phyloP scores from a whole-genome alignment of 345 rosid species.

The Brassica carinata region DNA sequence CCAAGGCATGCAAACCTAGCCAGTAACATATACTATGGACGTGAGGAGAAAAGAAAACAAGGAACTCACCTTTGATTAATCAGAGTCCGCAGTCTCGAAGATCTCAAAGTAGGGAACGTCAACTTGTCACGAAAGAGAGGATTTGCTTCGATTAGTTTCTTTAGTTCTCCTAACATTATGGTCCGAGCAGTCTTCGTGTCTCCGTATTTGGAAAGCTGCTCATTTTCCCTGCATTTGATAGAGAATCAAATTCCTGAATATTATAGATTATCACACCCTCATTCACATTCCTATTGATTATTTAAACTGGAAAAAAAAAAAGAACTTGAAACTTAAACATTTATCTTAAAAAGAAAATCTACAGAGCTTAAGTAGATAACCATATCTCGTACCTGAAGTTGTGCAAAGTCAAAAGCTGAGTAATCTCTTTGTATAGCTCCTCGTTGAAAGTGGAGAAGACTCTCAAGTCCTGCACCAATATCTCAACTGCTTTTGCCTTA shows the following conservation, averaged over 20 bases:
- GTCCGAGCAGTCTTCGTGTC: constrained; percentile 75
- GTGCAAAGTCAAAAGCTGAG: constrained; percentile 70
- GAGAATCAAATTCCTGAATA: constrained; percentile 11
- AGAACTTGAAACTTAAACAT: too few relatives aligned
- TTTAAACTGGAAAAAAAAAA: too few relatives aligned
- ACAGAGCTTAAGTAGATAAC: too few relatives aligned
- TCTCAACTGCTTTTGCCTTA: constrained; percentile 78
- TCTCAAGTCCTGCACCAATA: constrained; percentile 76
- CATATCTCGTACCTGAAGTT: constrained; percentile 92
- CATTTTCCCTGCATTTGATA: constrained; percentile 61
- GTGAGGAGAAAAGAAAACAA: too few relatives aligned
- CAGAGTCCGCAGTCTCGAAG: constrained; percentile 73
- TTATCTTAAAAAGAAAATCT: too few relatives aligned
- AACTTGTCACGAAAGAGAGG: constrained; percentile 82
- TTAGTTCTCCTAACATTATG: constrained; percentile 70
- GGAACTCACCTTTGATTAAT: constrained; percentile 93
- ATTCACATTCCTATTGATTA: constrained; percentile 1
- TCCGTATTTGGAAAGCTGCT: constrained; percentile 82
- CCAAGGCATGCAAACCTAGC: background rate
- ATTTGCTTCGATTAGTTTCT: constrained; percentile 78
- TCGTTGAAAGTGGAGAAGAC: constrained; percentile 73
- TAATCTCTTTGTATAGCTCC: constrained; percentile 78
- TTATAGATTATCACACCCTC: constrained; percentile 1
- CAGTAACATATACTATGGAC: constrained; percentile 14
- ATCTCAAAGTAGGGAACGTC: constrained; percentile 61